Conservation (phyloP, 345 rosid species). For the Triadica sebifera region DNA sequence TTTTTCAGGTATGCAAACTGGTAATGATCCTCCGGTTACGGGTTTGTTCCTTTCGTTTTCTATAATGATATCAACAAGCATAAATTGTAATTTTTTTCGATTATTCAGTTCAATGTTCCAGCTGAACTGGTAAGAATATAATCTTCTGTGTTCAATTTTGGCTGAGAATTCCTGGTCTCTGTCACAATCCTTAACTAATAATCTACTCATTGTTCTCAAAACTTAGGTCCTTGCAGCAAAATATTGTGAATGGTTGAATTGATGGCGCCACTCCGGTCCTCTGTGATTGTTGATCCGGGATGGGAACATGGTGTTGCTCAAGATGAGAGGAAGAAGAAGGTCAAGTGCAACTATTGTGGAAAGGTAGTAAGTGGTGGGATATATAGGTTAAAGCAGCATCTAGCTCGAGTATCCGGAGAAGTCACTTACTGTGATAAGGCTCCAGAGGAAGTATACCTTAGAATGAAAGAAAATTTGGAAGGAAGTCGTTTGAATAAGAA, state of each 20-base stretch:
- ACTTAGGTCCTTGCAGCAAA: too few relatives aligned
- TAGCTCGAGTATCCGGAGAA: slow-evolving; percentile 70
- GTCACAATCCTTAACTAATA: neutral
- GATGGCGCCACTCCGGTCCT: slow-evolving; percentile 62
- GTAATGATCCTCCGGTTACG: neutral
- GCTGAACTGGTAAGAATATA: neutral
- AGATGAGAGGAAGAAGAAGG: slow-evolving; percentile 77
- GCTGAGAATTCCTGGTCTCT: neutral
- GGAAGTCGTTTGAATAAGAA: slow-evolving; percentile 50
- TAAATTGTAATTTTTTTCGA: neutral
- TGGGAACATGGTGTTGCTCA: slow-evolving; percentile 86
- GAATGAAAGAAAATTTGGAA: slow-evolving; percentile 21
- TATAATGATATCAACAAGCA: neutral
- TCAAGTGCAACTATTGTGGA: slow-evolving; percentile 77
- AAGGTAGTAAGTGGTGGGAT: slow-evolving; percentile 84
- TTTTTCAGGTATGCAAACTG: slow-evolving; percentile 6
- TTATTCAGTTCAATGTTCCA: neutral
- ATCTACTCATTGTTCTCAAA: neutral
- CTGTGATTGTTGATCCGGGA: slow-evolving; percentile 64
- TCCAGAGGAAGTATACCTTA: slow-evolving; percentile 55
- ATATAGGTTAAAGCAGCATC: slow-evolving; percentile 73
- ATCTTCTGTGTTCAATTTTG: neutral
- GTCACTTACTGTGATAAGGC: slow-evolving; percentile 75
- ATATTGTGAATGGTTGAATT: slow-evolving; percentile 37
- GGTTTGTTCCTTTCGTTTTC: neutral